Conservation (phyloP, 495 filamentous ascomycete genomes). For the Trypethelium eluteriae region DNA sequence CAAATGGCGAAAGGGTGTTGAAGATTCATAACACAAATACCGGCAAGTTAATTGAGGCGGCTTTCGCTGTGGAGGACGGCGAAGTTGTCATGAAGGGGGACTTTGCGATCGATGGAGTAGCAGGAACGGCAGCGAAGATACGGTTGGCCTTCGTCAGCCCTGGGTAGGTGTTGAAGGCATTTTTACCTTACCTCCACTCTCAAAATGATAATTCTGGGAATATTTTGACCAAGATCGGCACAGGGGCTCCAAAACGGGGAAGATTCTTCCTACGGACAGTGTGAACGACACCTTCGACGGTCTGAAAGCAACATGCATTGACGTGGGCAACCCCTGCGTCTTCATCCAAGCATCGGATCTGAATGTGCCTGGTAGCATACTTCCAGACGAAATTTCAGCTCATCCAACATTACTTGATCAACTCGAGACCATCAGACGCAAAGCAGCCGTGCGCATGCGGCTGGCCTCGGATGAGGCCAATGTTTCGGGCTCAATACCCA, state of each 20-base stretch:
- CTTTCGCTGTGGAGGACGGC: constrained; percentile 45
- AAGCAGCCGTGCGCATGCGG: constrained; percentile 58
- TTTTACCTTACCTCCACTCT: too few relatives aligned
- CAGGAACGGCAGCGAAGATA: constrained; percentile 50
- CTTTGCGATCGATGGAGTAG: constrained; percentile 61
- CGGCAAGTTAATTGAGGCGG: constrained; percentile 35
- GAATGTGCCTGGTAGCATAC: constrained; percentile 42
- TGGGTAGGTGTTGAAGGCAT: constrained; percentile 25
- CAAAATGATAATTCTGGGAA: not conserved
- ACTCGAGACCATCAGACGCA: constrained; percentile 54
- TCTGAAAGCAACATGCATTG: constrained; percentile 50
- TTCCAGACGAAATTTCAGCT: constrained; percentile 46
- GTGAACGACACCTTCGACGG: constrained; percentile 47
- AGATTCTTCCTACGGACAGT: constrained; percentile 56
- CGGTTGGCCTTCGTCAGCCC: constrained; percentile 58
- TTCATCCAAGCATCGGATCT: constrained; percentile 53
- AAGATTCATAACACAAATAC: constrained; percentile 51
- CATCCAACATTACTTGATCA: constrained; percentile 41
- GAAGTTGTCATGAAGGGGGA: constrained; percentile 46
- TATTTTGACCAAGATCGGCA: not conserved
- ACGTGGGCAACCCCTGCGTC: constrained; percentile 60
- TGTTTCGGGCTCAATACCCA: constrained; percentile 54
- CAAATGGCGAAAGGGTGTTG: constrained; percentile 33
- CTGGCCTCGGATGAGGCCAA: constrained; percentile 39
- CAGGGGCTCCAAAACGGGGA: constrained; percentile 56